Percentiles rank a stretch among this genome's conserved stretches.
Conservation (phyloP, 129 eudicot genomes). For the Flaveria brownii region DNA sequence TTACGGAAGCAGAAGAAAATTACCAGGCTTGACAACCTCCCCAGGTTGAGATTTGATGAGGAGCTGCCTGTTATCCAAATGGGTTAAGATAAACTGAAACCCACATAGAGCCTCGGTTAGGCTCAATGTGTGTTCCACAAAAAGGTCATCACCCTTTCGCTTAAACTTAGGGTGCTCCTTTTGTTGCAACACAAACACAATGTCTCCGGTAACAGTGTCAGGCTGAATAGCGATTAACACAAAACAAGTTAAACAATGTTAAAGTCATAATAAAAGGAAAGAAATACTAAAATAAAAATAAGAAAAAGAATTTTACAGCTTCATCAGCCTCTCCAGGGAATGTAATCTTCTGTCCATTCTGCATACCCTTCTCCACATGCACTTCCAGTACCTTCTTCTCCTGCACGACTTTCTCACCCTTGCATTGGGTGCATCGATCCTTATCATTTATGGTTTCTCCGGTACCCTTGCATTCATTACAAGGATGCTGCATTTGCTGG, state of each 20-base stretch:
- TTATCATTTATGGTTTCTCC: slow-evolving; percentile 59
- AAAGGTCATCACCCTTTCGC: slow-evolving; percentile 83
- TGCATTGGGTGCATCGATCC: slow-evolving; percentile 66
- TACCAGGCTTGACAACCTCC: slow-evolving; percentile 70
- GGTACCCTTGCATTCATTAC: slow-evolving; percentile 67
- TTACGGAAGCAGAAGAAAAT: neutral
- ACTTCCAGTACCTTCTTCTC: slow-evolving; percentile 66
- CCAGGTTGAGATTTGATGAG: slow-evolving; percentile 71
- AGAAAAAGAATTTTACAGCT: slow-evolving; percentile 37
- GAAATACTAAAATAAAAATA: neutral
- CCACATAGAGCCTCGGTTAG: slow-evolving; percentile 78
- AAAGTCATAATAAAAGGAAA: too few species aligned
- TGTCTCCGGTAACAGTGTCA: slow-evolving; percentile 78
- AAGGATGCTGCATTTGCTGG: slow-evolving; percentile 70
- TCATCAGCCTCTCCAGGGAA: slow-evolving; percentile 86
- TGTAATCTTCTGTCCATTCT: slow-evolving; percentile 67
- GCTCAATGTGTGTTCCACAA: slow-evolving; percentile 68
- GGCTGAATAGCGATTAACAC: slow-evolving; percentile 50
- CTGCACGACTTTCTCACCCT: slow-evolving; percentile 64
- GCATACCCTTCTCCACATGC: slow-evolving; percentile 72
- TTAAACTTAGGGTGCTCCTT: slow-evolving; percentile 82
- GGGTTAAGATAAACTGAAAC: slow-evolving; percentile 62
- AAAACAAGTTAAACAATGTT: neutral
- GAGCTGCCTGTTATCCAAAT: slow-evolving; percentile 66
- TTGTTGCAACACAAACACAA: slow-evolving; percentile 83